These are phyloP conservation scores for Macrocybe gigantea DNA, from an alignment of 768 basidiomycete genomes.

Conservation along the genomic window DNA sequence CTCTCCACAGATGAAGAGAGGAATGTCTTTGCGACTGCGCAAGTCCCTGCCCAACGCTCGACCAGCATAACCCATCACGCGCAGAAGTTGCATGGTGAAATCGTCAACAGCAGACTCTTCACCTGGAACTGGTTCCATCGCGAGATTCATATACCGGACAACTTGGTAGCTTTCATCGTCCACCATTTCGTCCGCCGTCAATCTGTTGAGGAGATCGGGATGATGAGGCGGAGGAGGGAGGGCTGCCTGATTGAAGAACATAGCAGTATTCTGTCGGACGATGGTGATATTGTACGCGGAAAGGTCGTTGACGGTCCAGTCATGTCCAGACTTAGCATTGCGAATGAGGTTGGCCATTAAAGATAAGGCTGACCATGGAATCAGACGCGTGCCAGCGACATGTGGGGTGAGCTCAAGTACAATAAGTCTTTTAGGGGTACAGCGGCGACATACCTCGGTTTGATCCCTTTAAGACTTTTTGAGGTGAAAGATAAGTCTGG, in stretches of 20 bases:
- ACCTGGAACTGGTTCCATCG: conserved; percentile 12
- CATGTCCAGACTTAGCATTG: background rate
- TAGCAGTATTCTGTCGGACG: too few species aligned
- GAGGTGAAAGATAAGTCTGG: conserved; percentile 8
- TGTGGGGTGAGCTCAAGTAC: too few species aligned
- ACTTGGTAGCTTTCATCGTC: conserved; percentile 9
- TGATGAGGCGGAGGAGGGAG: too few species aligned
- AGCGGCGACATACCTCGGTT: too few species aligned
- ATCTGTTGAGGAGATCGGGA: background rate
- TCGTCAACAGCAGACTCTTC: conserved; percentile 32
- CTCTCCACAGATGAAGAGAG: conserved; percentile 23
- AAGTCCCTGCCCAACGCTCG: conserved; percentile 3
- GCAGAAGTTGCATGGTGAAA: conserved; percentile 23
- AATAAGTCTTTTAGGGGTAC: too few species aligned
- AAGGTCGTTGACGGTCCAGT: conserved; percentile 4
- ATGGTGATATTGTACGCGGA: conserved; percentile 1
- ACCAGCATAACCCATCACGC: conserved; percentile 14
- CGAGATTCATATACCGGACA: conserved; percentile 14
- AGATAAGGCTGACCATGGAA: background rate
- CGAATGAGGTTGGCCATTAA: conserved; percentile 3
- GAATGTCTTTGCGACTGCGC: conserved; percentile 18
- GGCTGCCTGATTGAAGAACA: too few species aligned
- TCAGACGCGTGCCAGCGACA: too few species aligned
- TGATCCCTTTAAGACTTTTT: too few species aligned
- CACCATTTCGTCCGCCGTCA: background rate